Percentiles rank a stretch among this genome's conserved stretches.
phyloP scores from a whole-genome alignment of 2,329 filamentous ascomycete species.

The Talaromyces verruculosus region DNA sequence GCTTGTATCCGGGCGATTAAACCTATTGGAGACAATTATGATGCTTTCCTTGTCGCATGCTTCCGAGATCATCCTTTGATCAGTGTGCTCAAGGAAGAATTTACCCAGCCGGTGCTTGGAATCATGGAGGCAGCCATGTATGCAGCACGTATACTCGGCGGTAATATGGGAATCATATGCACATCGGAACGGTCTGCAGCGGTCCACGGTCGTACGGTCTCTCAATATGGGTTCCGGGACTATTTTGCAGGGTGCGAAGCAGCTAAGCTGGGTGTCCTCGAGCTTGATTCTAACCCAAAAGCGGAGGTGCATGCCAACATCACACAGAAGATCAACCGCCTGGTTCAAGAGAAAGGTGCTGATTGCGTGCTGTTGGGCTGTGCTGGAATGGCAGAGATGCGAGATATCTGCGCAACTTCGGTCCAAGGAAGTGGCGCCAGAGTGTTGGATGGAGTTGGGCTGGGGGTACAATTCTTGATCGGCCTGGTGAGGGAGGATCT shows the following conservation, averaged over 20 bases:
- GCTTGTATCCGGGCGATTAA: slow-evolving; percentile 45
- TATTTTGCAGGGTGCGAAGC: slow-evolving; percentile 18
- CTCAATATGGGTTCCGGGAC: slow-evolving; percentile 14
- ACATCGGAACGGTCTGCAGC: slow-evolving; percentile 16
- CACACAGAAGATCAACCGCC: slow-evolving; percentile 16
- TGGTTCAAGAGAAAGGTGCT: slow-evolving; percentile 17
- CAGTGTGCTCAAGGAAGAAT: slow-evolving; percentile 53
- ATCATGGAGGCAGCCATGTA: slow-evolving; percentile 56
- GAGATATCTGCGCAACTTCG: slow-evolving; percentile 8
- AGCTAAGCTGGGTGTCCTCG: slow-evolving; percentile 18
- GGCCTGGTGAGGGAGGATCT: slow-evolving; percentile 16
- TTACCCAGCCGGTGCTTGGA: slow-evolving; percentile 47
- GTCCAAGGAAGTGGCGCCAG: slow-evolving; percentile 12
- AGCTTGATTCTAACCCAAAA: slow-evolving; percentile 16
- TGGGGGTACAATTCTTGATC: slow-evolving; percentile 15
- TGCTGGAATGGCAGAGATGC: slow-evolving; percentile 19
- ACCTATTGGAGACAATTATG: slow-evolving; percentile 50
- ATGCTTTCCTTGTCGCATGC: slow-evolving; percentile 81
- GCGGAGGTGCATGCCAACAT: slow-evolving; percentile 10
- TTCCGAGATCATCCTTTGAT: slow-evolving; percentile 84
- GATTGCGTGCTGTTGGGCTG: slow-evolving; percentile 17
- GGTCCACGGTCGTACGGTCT: slow-evolving; percentile 13
- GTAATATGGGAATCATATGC: slow-evolving; percentile 18
- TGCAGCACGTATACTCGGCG: slow-evolving; percentile 51
- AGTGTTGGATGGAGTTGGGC: slow-evolving; percentile 19